These are phyloP conservation scores for Entonaema liquescens DNA, from an alignment of 495 filamentous ascomycete genomes.

Conservation along the genomic window DNA sequence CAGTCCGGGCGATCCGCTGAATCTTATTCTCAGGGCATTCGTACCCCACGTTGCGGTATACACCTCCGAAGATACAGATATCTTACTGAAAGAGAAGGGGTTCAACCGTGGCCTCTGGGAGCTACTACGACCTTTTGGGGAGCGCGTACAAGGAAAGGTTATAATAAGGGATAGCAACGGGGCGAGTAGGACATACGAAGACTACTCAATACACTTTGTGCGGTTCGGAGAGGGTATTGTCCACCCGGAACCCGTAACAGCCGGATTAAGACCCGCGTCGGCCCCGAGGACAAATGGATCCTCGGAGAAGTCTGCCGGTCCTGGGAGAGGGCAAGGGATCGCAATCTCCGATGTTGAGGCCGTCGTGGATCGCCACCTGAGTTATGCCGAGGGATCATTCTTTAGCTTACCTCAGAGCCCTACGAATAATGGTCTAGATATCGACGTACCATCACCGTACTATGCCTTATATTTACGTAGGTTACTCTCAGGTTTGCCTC, in stretches of 20 bases:
- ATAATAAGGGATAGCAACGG: constrained; percentile 90
- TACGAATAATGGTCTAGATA: constrained; percentile 48
- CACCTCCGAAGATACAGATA: constrained; percentile 82
- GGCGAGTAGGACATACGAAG: constrained; percentile 81
- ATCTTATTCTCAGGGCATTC: constrained; percentile 82
- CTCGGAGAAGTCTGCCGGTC: constrained; percentile 27
- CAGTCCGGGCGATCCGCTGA: constrained; percentile 69
- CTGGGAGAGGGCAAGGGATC: constrained; percentile 31
- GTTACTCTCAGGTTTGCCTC: constrained; percentile 76
- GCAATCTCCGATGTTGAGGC: constrained; percentile 55
- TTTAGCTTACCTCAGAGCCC: constrained; percentile 52
- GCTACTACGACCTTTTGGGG: constrained; percentile 90
- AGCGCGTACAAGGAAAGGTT: constrained; percentile 85
- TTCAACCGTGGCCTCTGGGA: constrained; percentile 83
- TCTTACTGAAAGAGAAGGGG: constrained; percentile 83
- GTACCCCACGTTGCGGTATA: constrained; percentile 87
- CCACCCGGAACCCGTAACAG: constrained; percentile 52
- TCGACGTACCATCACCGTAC: constrained; percentile 65
- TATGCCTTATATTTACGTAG: constrained; percentile 84
- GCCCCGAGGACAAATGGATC: constrained; percentile 40
- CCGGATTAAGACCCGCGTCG: constrained; percentile 47
- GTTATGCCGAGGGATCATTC: constrained; percentile 60
- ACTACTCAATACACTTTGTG: constrained; percentile 88
- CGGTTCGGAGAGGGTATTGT: constrained; percentile 69
- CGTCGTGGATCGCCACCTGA: constrained; percentile 62